Base-by-base conservation (phyloP, 2,329 filamentous ascomycete genomes). In the Dissoconium aciculare region DNA sequence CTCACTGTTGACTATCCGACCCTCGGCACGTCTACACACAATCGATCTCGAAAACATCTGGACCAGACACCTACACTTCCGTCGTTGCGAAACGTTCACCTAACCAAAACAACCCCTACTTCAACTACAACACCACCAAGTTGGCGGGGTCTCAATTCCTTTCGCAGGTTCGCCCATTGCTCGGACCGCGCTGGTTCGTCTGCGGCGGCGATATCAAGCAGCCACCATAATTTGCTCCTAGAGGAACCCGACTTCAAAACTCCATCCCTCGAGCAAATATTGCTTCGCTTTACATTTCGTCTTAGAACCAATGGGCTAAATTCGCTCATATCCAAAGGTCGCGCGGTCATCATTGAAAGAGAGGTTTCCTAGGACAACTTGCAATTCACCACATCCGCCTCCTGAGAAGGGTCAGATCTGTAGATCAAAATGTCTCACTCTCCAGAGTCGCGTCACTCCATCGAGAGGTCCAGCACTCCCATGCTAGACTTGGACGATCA, bases 121-220 rank as follows among this genome's bases (percentile, higher is more conserved):
- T 41, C 41, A 31, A 8, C 25, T 32, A 40, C 48, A 55, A 69
- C 60, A 72, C 71, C 73, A 78, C 73, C 83, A 91, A 91, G 74
- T 91, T 91, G 83, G 83, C 82, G 82, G 79, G 78, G 69, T 66
- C 74, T 73, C 71, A 69, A 62, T 59, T 68, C 60, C 63, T 70
- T 63, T 77, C 74, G 59, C 77, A 78, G 64, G 67, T 78, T 57
- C 78, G 78, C 68, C 85, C 83, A 72, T 81, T 92, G 66, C 77
- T 87, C 59, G 83, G 83, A 69, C 87, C 84, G 62, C 75, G 76
- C 69, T 82, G 84, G 84, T 84, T 91, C 74, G 87, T 87, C 61
- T 76, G 76, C 69, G 85, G 87, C 78, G 81, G 84, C 67, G 82
- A 89, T 69, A 45, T 53, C 41, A 89, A 84, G 68, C 87, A 92